Evolutionary conservation across 1,139 yeast species (phyloP), one percentile per base, ranked within the genome.

Genomic region (Spencermartinsiella ligniputridi): DNA sequence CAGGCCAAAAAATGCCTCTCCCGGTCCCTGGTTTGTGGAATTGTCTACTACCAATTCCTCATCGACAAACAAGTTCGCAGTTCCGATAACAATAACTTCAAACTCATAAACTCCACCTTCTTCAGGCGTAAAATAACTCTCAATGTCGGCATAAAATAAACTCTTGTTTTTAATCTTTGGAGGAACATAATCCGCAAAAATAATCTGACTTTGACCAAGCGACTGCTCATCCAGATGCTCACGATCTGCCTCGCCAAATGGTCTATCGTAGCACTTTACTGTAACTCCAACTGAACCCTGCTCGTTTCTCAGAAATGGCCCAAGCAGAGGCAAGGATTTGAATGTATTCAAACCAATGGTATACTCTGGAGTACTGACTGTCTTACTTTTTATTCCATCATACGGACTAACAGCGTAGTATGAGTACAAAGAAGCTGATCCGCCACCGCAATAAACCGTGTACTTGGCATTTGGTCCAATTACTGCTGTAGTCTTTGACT

Each of bases 1-100:
- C 55, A 70, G 61, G n/a, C 76, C 75, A 49, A 73, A 68, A 62
- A 75, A 76, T 3, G 71, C 68, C 25, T 66, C 63, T 34, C 83
- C 84, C 35, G 58, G 60, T 13, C 54, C 66, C 63, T 80, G 84
- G 19, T 68, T 60, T 35, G 78, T 75, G 55, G 71, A 74, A 64
- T 79, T 78, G 57, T 79, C 83, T 47, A 78, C 78, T 22, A 79
- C 66, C 45, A 76, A 62, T 56, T 75, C 59, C 45, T 63, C 82
- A 52, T 79, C 73, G 42, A 79, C 60, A 54, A 68, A 79, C 20
- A 79, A 52, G 54, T 69, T 70, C 29, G 78, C 80, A 37, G 81
- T 74, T 39, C 85, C 85, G 42, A 69, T 57, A 40, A 73, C 72
- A 6, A 73, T 61, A 45, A 75, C 63, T 21, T 82, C 81, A 56